Percentiles rank a stretch among this genome's conserved stretches.
Evolutionary conservation across 2,329 filamentous ascomycete genomes (phyloP).

Genomic region (Cadophora gregata): DNA sequence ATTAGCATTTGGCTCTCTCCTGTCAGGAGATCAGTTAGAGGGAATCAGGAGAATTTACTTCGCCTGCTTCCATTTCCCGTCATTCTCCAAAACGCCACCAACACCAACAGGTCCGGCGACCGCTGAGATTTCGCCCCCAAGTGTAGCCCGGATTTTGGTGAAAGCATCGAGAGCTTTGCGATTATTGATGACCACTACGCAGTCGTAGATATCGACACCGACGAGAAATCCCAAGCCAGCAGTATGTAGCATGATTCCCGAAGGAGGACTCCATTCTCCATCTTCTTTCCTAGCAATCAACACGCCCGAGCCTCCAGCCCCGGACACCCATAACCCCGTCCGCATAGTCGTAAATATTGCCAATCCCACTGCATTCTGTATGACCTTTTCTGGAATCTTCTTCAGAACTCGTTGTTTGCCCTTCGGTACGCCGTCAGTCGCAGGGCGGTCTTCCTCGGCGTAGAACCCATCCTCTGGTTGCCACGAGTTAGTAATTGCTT

Average conservation of each 20-base stretch:
- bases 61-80: constrained; percentile 57
- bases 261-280: constrained; percentile 89
- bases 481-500: constrained; percentile 32
- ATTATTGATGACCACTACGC: constrained; percentile 90
- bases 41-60: constrained; percentile 50
- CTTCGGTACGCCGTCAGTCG: constrained; percentile 48
- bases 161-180: constrained; percentile 84
- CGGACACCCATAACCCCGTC: constrained; percentile 88
- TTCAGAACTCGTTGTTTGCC: constrained; percentile 66
- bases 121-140: constrained; percentile 82
- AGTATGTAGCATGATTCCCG: constrained; percentile 89
- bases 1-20: constrained; percentile 17
- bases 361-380: constrained; percentile 86
- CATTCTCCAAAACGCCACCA: constrained; percentile 44
- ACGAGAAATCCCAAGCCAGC: constrained; percentile 87
- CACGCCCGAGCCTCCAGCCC: constrained; percentile 87
- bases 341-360: constrained; percentile 97
- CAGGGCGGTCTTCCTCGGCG: constrained; percentile 53
- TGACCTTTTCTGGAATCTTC: constrained; percentile 85
- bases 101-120: constrained; percentile 77
- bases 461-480: constrained; percentile 70
- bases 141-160: constrained; percentile 76
- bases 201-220: constrained; percentile 95
- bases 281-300: constrained; percentile 84
- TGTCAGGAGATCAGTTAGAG: neutral